Percentiles rank a stretch among this genome's conserved stretches.
phyloP scores from a whole-genome alignment of 768 basidiomycete genomes.

The Calocera viscosa region DNA sequence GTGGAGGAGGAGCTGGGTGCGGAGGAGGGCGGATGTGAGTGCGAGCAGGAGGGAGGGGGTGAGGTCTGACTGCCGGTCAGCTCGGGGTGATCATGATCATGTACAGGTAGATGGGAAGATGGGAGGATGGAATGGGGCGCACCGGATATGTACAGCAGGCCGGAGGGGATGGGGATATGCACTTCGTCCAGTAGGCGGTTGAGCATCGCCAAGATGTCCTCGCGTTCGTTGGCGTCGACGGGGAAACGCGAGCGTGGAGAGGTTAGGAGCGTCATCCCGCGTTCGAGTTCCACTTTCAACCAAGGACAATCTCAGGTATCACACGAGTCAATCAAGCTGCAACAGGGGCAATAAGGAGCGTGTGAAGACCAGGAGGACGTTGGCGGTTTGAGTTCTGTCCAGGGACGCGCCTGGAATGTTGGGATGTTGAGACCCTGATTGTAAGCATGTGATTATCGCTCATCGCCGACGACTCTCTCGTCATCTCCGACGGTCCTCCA shows the following conservation, averaged over 20 bases:
- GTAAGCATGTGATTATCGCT: too few species aligned
- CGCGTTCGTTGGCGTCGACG: neutral
- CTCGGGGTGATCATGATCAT: neutral
- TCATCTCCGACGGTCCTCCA: neutral
- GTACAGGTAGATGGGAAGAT: neutral
- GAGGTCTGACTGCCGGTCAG: neutral
- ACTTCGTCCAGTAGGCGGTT: neutral
- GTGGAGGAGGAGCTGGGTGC: neutral
- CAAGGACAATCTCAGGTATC: too few species aligned
- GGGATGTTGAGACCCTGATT: too few species aligned
- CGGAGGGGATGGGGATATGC: neutral
- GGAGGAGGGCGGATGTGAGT: neutral
- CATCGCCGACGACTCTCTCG: neutral
- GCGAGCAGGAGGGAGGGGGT: neutral
- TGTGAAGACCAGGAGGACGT: too few species aligned
- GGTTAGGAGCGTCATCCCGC: too few species aligned
- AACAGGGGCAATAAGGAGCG: too few species aligned
- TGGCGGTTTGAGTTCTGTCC: too few species aligned
- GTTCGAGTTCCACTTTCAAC: too few species aligned
- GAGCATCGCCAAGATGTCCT: neutral
- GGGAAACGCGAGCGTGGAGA: neutral
- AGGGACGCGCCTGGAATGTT: too few species aligned
- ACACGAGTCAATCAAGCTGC: too few species aligned
- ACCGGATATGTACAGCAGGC: neutral
- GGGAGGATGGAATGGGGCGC: neutral